Percentiles rank a stretch among this genome's conserved stretches.
Conservation (phyloP, 2,329 filamentous ascomycete genomes). For the Myotisia sp. region DNA sequence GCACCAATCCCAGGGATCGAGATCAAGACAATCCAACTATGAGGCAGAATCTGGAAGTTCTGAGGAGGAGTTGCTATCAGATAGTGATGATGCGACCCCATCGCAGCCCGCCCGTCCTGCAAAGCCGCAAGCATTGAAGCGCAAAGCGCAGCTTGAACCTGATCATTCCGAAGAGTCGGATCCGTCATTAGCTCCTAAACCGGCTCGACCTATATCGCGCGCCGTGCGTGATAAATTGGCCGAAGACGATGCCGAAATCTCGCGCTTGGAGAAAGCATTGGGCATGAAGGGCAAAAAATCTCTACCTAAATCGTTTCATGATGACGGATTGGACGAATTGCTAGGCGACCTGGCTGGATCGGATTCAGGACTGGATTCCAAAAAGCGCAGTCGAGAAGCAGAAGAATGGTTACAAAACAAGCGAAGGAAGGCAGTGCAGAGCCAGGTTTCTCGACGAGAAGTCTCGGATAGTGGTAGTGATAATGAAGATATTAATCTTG, state of each 20-base stretch:
- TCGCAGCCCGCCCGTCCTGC: conserved; percentile 22
- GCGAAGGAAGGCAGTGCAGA: conserved; percentile 36
- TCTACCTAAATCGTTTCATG: conserved; percentile 56
- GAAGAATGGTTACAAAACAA: conserved; percentile 47
- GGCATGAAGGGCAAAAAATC: conserved; percentile 62
- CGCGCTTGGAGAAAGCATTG: conserved; percentile 70
- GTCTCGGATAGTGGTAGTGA: conserved; percentile 21
- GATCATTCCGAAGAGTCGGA: conserved; percentile 18
- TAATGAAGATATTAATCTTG: conserved; percentile 16
- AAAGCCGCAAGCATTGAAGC: conserved; percentile 16
- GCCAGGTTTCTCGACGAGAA: conserved; percentile 20
- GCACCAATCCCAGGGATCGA: conserved; percentile 18
- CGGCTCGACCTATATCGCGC: conserved; percentile 19
- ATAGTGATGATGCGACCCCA: conserved; percentile 17
- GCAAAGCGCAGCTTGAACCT: conserved; percentile 16
- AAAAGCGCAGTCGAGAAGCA: conserved; percentile 48
- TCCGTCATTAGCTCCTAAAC: neutral
- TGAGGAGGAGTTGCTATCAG: conserved; percentile 14
- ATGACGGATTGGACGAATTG: conserved; percentile 71
- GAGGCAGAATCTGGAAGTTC: conserved; percentile 6
- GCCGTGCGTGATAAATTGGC: conserved; percentile 50
- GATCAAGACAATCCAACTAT: neutral
- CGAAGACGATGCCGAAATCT: conserved; percentile 79
- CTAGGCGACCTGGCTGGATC: conserved; percentile 51
- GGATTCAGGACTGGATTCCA: conserved; percentile 35